Conservation (phyloP, 768 basidiomycete species). For the Psilocybe azurescens region DNA sequence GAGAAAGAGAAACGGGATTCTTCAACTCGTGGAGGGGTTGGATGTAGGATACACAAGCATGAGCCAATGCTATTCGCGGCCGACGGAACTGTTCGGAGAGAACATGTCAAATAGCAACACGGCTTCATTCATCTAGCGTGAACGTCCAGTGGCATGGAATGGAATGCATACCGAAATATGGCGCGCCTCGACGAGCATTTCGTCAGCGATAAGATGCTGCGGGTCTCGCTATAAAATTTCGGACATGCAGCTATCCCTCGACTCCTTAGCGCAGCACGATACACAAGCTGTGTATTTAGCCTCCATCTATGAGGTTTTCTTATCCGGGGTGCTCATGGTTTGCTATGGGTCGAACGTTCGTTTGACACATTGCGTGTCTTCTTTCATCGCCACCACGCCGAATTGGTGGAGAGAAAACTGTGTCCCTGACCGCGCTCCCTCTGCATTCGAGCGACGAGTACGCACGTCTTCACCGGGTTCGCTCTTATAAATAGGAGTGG, state of each 20-base stretch:
- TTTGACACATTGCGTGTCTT: background rate
- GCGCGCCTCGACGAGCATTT: background rate
- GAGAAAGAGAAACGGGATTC: background rate
- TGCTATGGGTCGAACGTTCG: constrained; percentile 12
- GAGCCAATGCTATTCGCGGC: constrained; percentile 1
- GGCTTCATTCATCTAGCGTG: constrained; percentile 2
- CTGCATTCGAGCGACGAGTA: too few relatives aligned
- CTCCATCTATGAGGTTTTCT: constrained; percentile 10
- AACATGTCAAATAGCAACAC: background rate
- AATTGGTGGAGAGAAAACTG: background rate
- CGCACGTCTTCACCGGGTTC: background rate
- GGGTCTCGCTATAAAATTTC: background rate
- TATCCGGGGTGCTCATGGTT: constrained; percentile 1
- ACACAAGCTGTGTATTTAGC: background rate
- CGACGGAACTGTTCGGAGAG: constrained; percentile 15
- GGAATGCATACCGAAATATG: constrained; percentile 1
- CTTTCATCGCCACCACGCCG: background rate
- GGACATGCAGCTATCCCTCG: background rate
- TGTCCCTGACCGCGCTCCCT: background rate
- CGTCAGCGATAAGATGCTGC: constrained; percentile 10
- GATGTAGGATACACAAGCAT: background rate
- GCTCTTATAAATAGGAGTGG: background rate
- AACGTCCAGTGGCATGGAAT: background rate
- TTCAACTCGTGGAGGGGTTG: background rate
- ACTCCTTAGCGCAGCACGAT: background rate